Evolutionary conservation across 2,329 filamentous ascomycete genomes (phyloP).

Genomic region (Blastomyces gilchristii): DNA sequence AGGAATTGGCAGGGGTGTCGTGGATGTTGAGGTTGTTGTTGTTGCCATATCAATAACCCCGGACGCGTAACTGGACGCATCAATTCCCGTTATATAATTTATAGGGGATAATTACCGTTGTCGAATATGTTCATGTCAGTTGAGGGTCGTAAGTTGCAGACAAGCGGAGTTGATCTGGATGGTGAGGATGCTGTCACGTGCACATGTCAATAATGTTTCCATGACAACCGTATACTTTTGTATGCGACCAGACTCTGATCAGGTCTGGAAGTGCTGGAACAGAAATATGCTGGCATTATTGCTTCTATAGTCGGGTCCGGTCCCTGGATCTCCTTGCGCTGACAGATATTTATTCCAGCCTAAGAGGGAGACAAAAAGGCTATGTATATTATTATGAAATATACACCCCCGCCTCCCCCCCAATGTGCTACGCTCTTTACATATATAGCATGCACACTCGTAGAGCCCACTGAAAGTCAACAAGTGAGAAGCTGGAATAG

Average conservation of each 20-base stretch:
- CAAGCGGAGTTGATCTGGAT: neutral
- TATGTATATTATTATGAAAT: neutral
- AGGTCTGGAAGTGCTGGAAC: neutral
- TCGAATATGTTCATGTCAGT: constrained; percentile 2
- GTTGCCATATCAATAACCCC: constrained; percentile 18
- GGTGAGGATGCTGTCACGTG: constrained; percentile 11
- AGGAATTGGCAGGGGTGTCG: constrained; percentile 26
- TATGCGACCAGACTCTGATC: neutral
- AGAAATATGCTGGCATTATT: neutral
- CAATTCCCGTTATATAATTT: constrained; percentile 3
- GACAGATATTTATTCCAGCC: neutral
- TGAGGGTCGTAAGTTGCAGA: neutral
- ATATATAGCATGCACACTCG: neutral
- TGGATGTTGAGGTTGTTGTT: constrained; percentile 24
- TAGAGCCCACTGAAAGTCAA: neutral
- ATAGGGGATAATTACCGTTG: neutral
- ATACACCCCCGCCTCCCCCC: neutral
- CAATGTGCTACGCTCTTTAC: neutral
- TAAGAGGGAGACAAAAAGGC: neutral
- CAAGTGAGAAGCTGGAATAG: neutral
- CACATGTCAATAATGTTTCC: constrained; percentile 13
- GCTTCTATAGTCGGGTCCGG: neutral
- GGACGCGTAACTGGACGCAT: constrained; percentile 14
- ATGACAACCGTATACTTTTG: constrained; percentile 10
- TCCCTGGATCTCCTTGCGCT: no score